Evolutionary conservation across 129 eudicot genomes (phyloP).

Genomic region (Arctium minus): DNA sequence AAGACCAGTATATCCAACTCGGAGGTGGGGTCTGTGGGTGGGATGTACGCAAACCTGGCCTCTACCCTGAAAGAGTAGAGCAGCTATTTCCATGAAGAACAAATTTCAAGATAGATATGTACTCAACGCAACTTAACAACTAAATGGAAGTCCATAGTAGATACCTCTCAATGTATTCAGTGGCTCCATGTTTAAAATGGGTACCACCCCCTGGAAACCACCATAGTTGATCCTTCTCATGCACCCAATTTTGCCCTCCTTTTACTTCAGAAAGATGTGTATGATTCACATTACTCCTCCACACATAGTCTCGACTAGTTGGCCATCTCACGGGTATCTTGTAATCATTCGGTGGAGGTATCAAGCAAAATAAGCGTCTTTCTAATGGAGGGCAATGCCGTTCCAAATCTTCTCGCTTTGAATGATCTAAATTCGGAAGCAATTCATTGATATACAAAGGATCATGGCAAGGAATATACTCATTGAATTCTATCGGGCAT

Average conservation of each 20-base stretch:
- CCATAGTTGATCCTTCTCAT: slow-evolving; percentile 79
- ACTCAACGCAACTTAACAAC: not conserved
- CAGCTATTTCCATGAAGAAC: not conserved
- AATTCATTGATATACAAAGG: slow-evolving; percentile 53
- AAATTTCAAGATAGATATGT: not conserved
- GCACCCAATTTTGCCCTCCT: slow-evolving; percentile 99
- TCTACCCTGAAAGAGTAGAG: too few species aligned
- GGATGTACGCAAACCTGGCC: too few species aligned
- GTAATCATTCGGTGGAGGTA: slow-evolving; percentile 91
- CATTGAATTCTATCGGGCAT: slow-evolving; percentile 78
- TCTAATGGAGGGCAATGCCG: slow-evolving; percentile 86
- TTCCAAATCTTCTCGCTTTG: slow-evolving; percentile 85
- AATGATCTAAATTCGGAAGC: slow-evolving; percentile 58
- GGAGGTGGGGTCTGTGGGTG: too few species aligned
- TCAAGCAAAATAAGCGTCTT: slow-evolving; percentile 81
- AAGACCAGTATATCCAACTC: too few species aligned
- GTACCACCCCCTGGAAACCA: slow-evolving; percentile 99
- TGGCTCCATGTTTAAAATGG: slow-evolving; percentile 96
- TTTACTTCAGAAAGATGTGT: slow-evolving; percentile 91
- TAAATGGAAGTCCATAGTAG: not conserved
- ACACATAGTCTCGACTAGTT: slow-evolving; percentile 88
- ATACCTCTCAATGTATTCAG: slow-evolving; percentile 91
- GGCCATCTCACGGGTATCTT: slow-evolving; percentile 97
- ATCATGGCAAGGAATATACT: slow-evolving; percentile 90
- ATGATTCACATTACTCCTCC: slow-evolving; percentile 96